Percentiles rank a stretch among this genome's conserved stretches.
These are phyloP conservation scores for Xylariaceae sp. DNA, from an alignment of 2,329 filamentous ascomycete genomes.

Conservation along the genomic window DNA sequence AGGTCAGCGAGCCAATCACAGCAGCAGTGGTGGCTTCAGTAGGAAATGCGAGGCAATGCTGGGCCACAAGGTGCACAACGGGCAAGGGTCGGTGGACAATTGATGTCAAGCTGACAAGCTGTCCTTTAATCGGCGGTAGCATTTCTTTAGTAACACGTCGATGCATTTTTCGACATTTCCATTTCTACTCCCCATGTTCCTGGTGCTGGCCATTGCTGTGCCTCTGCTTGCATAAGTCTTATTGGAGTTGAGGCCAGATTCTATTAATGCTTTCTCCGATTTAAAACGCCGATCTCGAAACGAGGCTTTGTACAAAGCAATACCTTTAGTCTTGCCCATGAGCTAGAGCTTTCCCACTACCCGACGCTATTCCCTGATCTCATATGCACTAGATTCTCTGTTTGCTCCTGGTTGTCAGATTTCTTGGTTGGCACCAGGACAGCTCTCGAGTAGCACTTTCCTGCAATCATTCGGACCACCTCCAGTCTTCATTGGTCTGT, in stretches of 20 bases:
- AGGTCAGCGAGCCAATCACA: slow-evolving; percentile 28
- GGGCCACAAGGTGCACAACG: slow-evolving; percentile 7
- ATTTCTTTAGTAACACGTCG: slow-evolving; percentile 22
- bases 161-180: slow-evolving; percentile 20
- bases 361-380: neutral
- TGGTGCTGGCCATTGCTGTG: slow-evolving; percentile 14
- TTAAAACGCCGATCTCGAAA: neutral
- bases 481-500: neutral
- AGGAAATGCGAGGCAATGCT: slow-evolving; percentile 19
- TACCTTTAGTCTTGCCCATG: neutral
- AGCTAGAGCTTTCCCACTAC: neutral
- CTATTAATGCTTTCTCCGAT: slow-evolving; percentile 5
- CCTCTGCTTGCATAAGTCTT: slow-evolving; percentile 2
- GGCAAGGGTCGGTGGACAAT: neutral
- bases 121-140: slow-evolving; percentile 20
- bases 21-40: slow-evolving; percentile 27
- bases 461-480: too few relatives aligned
- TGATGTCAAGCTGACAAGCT: slow-evolving; percentile 18
- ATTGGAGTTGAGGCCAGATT: slow-evolving; percentile 21
- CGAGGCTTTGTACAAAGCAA: slow-evolving; percentile 6
- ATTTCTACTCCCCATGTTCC: neutral
- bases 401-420: too few relatives aligned
- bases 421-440: too few relatives aligned
- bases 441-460: too few relatives aligned
- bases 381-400: too few relatives aligned